Evolutionary conservation across 2,329 filamentous ascomycete species (phyloP).

Genomic region (Apiospora koreana): DNA sequence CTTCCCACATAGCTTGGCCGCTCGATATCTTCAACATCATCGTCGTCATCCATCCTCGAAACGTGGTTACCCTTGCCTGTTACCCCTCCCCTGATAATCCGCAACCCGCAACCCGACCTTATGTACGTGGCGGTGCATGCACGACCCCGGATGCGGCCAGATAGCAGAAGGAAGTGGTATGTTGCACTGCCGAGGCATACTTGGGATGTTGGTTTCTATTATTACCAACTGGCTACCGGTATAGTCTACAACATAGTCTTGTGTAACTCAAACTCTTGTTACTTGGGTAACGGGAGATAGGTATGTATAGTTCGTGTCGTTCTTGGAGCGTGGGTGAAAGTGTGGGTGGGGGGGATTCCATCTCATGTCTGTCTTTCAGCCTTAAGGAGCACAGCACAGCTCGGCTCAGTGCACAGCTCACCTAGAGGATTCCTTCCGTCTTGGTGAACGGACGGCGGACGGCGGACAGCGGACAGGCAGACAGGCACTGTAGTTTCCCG

Average conservation of each 20-base stretch:
- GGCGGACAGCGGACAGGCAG: not conserved
- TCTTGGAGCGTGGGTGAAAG: not conserved
- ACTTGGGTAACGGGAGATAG: not conserved
- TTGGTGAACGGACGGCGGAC: not conserved
- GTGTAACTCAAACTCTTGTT: not conserved
- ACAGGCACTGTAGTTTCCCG: not conserved
- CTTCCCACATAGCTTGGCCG: not conserved
- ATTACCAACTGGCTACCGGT: not conserved
- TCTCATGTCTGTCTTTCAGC: not conserved
- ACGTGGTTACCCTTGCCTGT: too few relatives aligned
- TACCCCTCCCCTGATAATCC: too few relatives aligned
- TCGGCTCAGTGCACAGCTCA: not conserved
- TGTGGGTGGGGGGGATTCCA: not conserved
- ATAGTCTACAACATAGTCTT: not conserved
- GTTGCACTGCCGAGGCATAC: not conserved
- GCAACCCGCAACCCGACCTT: too few relatives aligned
- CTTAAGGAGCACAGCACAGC: constrained; percentile 4
- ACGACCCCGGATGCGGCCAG: not conserved
- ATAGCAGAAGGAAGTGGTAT: not conserved
- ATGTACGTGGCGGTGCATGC: not conserved
- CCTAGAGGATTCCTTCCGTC: not conserved
- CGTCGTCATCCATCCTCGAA: not conserved
- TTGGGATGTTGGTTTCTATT: not conserved
- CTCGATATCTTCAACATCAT: not conserved
- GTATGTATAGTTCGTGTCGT: not conserved